Conservation (phyloP, 768 basidiomycete species). For the Mycena sanguinolenta region DNA sequence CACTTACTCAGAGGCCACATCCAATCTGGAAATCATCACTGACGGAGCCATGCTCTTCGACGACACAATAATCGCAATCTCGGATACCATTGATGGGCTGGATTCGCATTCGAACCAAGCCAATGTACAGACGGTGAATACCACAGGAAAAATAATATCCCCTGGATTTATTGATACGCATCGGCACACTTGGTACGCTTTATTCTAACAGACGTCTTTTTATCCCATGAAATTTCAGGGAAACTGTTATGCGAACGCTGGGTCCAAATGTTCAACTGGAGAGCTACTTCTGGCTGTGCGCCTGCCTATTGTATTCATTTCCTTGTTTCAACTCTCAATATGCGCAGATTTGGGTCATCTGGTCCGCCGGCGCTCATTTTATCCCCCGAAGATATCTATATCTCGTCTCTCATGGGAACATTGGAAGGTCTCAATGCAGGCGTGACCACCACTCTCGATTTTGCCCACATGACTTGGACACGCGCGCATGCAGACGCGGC, state of each 20-base stretch:
- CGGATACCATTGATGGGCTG: constrained; percentile 19
- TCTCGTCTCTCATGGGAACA: constrained; percentile 21
- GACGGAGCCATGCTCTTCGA: constrained; percentile 28
- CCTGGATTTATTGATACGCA: constrained; percentile 29
- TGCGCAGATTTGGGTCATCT: constrained; percentile 8
- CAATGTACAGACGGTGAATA: constrained; percentile 18
- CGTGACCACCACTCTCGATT: constrained; percentile 26
- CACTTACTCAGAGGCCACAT: constrained; percentile 23
- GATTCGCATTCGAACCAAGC: constrained; percentile 6
- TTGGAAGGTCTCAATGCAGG: too few relatives aligned
- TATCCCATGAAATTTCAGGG: background rate
- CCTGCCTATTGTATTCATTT: background rate
- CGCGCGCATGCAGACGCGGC: constrained; percentile 14
- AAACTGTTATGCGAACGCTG: constrained; percentile 19
- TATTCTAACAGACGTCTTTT: background rate
- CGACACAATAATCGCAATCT: constrained; percentile 25
- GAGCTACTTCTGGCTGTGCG: constrained; percentile 21
- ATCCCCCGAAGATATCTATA: constrained; percentile 26
- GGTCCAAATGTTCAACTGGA: constrained; percentile 27
- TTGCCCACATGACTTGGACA: constrained; percentile 28
- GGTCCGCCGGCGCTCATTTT: constrained; percentile 18
- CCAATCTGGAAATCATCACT: constrained; percentile 21
- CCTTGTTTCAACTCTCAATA: background rate
- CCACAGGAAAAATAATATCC: constrained; percentile 30
- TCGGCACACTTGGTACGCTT: constrained; percentile 21